phyloP scores from a whole-genome alignment of 2,329 filamentous ascomycete genomes.

The Ascochyta pisi region DNA sequence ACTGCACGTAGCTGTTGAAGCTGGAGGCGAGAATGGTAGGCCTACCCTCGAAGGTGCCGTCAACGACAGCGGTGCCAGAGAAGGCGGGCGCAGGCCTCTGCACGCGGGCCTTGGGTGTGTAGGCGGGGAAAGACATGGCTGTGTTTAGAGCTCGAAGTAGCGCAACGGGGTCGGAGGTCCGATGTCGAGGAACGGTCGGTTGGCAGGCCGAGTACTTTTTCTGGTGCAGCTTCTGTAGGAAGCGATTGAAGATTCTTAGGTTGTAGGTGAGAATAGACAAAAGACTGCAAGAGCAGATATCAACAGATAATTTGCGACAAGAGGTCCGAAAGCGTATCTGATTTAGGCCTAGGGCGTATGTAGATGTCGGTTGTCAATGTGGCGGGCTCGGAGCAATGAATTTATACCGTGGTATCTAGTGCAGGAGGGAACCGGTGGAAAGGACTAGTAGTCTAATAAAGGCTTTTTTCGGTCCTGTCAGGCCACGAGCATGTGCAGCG shows the following conservation, averaged over 20 bases:
- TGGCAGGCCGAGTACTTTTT: background rate
- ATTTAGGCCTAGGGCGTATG: conserved; percentile 28
- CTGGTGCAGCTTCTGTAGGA: background rate
- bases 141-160: conserved; percentile 6
- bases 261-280: conserved; percentile 10
- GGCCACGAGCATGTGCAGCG: conserved; percentile 20
- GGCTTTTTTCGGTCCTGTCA: conserved; percentile 6
- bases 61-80: conserved; percentile 48
- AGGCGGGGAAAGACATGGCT: conserved; percentile 43
- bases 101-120: conserved; percentile 49
- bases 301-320: conserved; percentile 41
- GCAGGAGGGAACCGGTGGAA: background rate
- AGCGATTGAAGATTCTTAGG: conserved; percentile 3
- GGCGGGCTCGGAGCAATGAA: conserved; percentile 15
- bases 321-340: conserved; percentile 32
- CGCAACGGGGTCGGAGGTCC: conserved; percentile 17
- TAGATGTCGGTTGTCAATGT: conserved; percentile 19
- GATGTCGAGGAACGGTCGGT: conserved; percentile 15
- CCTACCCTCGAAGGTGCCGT: conserved; percentile 51
- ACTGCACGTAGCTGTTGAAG: background rate
- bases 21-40: background rate
- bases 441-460: conserved; percentile 7
- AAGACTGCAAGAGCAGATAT: conserved; percentile 21
- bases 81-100: conserved; percentile 51
- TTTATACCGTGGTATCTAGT: background rate